phyloP scores from a whole-genome alignment of 176 grass and related monocot genomes.

The Rhynchospora breviuscula region DNA sequence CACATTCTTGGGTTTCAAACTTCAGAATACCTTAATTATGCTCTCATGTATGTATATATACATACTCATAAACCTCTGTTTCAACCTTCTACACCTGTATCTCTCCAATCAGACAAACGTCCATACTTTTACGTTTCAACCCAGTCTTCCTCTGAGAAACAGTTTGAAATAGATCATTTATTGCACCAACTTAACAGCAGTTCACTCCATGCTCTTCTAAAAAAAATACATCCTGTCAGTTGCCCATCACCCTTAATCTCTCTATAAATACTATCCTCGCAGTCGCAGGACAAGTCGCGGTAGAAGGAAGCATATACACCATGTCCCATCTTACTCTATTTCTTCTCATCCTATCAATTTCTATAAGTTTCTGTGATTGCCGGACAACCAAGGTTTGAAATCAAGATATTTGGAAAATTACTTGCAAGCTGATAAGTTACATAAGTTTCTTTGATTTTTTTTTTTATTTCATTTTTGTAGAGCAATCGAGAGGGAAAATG shows the following conservation, averaged over 20 bases:
- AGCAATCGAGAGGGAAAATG: neutral
- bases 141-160: neutral
- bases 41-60: constrained; percentile 1
- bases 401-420: neutral
- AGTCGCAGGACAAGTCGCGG: neutral
- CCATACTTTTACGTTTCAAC: neutral
- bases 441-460: neutral
- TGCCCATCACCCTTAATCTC: neutral
- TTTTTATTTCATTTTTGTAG: constrained; percentile 6
- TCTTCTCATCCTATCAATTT: constrained; percentile 12
- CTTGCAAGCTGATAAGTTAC: neutral
- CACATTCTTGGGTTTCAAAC: constrained; percentile 26
- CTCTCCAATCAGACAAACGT: neutral
- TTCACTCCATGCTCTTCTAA: neutral
- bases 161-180: constrained; percentile 8
- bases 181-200: neutral
- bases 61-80: neutral
- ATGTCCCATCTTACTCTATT: neutral
- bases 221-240: constrained; percentile 5
- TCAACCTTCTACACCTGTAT: constrained; percentile 7
- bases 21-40: neutral
- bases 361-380: constrained; percentile 10
- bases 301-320: neutral
- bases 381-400: neutral
- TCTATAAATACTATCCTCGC: neutral